A percentile compares a stretch with the other conserved stretches of the same genome.
These are phyloP conservation scores for Quercus alba DNA, from an alignment of 306 rosid species.

Conservation along the genomic window DNA sequence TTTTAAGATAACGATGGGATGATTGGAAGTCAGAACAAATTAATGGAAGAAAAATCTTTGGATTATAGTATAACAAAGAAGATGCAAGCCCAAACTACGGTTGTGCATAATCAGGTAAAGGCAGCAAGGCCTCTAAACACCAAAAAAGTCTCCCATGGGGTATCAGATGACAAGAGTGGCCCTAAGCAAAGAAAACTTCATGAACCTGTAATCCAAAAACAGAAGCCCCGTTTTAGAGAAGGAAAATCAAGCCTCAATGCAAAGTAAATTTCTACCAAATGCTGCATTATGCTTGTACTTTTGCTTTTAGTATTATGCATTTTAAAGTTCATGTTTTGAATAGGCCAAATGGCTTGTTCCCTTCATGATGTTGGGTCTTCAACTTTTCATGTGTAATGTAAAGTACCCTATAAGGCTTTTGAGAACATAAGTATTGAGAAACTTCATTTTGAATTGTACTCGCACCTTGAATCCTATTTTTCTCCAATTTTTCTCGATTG, in stretches of 20 bases:
- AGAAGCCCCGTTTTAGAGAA: neutral
- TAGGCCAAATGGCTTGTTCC: too few relatives aligned
- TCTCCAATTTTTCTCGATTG: too few relatives aligned
- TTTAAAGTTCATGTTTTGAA: too few relatives aligned
- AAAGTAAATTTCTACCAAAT: neutral
- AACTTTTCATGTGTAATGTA: too few relatives aligned
- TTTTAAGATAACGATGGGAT: slow-evolving; percentile 53
- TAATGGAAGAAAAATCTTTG: slow-evolving; percentile 9
- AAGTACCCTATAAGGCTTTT: too few relatives aligned
- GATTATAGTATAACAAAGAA: slow-evolving; percentile 14
- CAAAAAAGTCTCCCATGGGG: slow-evolving; percentile 5
- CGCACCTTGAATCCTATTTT: too few relatives aligned
- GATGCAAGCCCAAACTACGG: slow-evolving; percentile 4
- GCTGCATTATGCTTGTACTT: neutral
- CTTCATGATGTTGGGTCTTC: too few relatives aligned
- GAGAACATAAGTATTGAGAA: too few relatives aligned
- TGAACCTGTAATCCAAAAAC: slow-evolving; percentile 2
- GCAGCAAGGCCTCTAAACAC: slow-evolving; percentile 4
- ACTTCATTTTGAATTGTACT: too few relatives aligned
- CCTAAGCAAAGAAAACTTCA: neutral
- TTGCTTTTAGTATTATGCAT: neutral
- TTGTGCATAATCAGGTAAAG: neutral
- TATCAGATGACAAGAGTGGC: neutral
- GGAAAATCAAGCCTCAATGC: slow-evolving; percentile 1
- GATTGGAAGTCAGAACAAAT: slow-evolving; percentile 43